phyloP scores from a whole-genome alignment of 257 asterid species.

The Solanum etuberosum region DNA sequence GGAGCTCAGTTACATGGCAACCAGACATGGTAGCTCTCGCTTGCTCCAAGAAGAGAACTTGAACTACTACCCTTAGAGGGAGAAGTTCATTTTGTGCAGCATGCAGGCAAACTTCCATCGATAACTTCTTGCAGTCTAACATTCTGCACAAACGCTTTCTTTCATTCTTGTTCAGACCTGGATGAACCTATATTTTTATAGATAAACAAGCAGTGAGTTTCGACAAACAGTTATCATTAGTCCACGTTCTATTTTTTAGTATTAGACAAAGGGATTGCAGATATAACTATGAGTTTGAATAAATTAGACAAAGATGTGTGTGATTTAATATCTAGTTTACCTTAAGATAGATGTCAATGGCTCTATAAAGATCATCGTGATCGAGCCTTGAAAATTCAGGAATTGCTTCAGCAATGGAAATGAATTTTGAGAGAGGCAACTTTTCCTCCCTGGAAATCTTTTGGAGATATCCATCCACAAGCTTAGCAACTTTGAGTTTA shows the following conservation, averaged over 20 bases:
- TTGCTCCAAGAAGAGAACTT: slow-evolving; percentile 87
- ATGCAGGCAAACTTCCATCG: slow-evolving; percentile 70
- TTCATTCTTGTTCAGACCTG: slow-evolving; percentile 61
- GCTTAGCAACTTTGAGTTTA: slow-evolving; percentile 68
- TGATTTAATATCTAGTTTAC: slow-evolving; percentile 12
- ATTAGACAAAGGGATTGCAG: neutral
- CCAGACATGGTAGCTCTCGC: slow-evolving; percentile 66
- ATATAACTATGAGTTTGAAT: neutral
- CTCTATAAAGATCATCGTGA: slow-evolving; percentile 81
- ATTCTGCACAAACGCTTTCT: slow-evolving; percentile 56
- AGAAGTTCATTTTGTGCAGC: slow-evolving; percentile 92
- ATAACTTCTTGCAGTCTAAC: slow-evolving; percentile 63
- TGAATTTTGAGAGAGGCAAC: slow-evolving; percentile 46
- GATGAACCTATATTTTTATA: slow-evolving; percentile 47
- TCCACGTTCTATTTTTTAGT: neutral
- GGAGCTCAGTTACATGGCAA: slow-evolving; percentile 46
- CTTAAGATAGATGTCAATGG: slow-evolving; percentile 79
- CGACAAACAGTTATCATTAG: neutral
- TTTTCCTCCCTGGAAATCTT: slow-evolving; percentile 49
- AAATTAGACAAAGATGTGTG: neutral
- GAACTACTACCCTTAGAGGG: slow-evolving; percentile 71
- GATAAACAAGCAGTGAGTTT: neutral
- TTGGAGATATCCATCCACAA: slow-evolving; percentile 63
- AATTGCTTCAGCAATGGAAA: slow-evolving; percentile 52
- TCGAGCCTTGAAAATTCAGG: slow-evolving; percentile 73